Evolutionary conservation across 495 filamentous ascomycete genomes (phyloP).

Genomic region (Hypoxylon fuscum): DNA sequence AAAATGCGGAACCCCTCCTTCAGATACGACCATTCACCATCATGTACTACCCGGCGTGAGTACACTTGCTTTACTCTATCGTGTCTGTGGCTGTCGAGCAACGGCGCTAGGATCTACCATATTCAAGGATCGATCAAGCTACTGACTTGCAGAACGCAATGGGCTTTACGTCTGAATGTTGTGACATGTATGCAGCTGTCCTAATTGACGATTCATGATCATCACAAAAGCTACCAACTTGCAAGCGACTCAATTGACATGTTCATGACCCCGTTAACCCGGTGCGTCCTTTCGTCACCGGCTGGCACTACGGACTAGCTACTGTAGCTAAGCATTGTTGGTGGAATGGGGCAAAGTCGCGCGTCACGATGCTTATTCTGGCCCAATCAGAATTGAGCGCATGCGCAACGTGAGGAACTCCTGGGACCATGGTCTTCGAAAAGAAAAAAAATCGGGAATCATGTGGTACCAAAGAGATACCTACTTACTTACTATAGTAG

Average conservation of each 20-base stretch:
- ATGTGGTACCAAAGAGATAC: constrained; percentile 20
- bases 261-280: constrained; percentile 3
- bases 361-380: constrained; percentile 30
- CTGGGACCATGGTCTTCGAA: constrained; percentile 29
- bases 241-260: constrained; percentile 14
- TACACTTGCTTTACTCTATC: constrained; percentile 3
- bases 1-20: constrained; percentile 35
- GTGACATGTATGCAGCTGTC: constrained; percentile 13
- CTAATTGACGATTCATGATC: constrained; percentile 18
- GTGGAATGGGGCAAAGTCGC: constrained; percentile 29
- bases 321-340: no score
- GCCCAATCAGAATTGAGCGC: constrained; percentile 32
- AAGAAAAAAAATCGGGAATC: constrained; percentile 34
- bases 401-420: constrained; percentile 39
- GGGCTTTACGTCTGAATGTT: constrained; percentile 19
- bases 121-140: constrained; percentile 1
- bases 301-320: constrained; percentile 17
- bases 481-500: background rate
- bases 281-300: constrained; percentile 25
- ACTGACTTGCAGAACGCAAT: constrained; percentile 17
- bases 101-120: constrained; percentile 18
- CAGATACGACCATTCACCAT: constrained; percentile 36
- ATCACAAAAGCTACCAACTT: constrained; percentile 1
- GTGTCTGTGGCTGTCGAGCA: constrained; percentile 13
- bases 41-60: constrained; percentile 22